Percentiles rank a stretch among this genome's conserved stretches.
Conservation (phyloP, 345 rosid genomes). For the Kandelia obovata region DNA sequence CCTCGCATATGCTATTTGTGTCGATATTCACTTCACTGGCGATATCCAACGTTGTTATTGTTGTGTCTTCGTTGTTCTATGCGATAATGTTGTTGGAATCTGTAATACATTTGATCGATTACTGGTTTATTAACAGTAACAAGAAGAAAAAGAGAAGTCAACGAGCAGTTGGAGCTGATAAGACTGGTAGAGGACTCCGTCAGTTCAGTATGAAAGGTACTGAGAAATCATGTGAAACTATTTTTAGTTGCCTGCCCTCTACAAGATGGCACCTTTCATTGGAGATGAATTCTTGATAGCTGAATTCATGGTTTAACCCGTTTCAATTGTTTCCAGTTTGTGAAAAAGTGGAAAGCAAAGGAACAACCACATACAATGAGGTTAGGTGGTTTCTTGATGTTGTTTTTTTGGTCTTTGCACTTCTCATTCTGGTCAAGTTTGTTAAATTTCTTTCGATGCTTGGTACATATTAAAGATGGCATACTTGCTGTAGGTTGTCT, state of each 20-base stretch:
- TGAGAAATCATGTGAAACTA: conserved; percentile 11
- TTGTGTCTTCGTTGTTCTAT: background rate
- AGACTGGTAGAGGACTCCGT: conserved; percentile 96
- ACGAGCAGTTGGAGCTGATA: conserved; percentile 83
- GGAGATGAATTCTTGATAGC: background rate
- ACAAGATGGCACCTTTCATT: background rate
- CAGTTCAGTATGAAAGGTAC: conserved; percentile 99
- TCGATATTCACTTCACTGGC: background rate
- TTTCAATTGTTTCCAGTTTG: conserved; percentile 55
- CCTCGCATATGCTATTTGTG: background rate
- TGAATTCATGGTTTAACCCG: conserved; percentile 13
- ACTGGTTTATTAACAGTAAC: conserved; percentile 33
- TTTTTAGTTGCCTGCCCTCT: background rate
- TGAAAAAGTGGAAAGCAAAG: conserved; percentile 98
- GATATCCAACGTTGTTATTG: background rate
- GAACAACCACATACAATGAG: conserved; percentile 97
- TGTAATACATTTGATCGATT: conserved; percentile 12
- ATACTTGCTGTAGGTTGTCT: background rate
- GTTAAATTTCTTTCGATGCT: too few species aligned
- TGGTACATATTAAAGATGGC: background rate
- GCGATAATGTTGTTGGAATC: background rate
- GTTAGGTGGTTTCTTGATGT: conserved; percentile 44
- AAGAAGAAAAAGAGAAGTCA: conserved; percentile 94
- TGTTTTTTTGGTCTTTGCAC: conserved; percentile 1
- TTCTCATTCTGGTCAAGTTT: too few species aligned